A percentile compares a stretch with the other conserved stretches of the same genome.
phyloP scores from a whole-genome alignment of 805 yeast species.

The Ogataea trehaloabstinens region DNA sequence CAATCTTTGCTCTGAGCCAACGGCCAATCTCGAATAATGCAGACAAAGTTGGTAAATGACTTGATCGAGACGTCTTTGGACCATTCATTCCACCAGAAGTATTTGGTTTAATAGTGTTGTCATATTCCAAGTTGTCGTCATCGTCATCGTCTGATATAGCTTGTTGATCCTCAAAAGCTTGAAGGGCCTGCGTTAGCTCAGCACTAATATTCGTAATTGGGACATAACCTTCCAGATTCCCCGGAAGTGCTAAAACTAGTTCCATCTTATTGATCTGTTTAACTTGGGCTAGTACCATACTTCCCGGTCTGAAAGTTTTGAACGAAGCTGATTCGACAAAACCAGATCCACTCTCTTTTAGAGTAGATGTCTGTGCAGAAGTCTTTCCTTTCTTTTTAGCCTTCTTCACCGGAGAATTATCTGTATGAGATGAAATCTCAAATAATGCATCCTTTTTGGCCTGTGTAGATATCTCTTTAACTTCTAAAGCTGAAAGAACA shows the following conservation, averaged over 20 bases:
- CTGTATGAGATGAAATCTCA: constrained; percentile 28
- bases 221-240: constrained; percentile 74
- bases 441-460: constrained; percentile 86
- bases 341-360: constrained; percentile 30
- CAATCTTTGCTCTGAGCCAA: constrained; percentile 83
- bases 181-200: constrained; percentile 55
- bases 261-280: constrained; percentile 58
- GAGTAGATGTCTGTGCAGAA: constrained; percentile 26
- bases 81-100: constrained; percentile 12
- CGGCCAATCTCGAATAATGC: constrained; percentile 68
- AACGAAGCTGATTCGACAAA: constrained; percentile 61
- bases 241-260: constrained; percentile 70
- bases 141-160: constrained; percentile 34
- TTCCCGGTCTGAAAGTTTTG: constrained; percentile 66
- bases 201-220: constrained; percentile 72
- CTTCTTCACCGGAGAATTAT: constrained; percentile 10
- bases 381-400: constrained; percentile 30
- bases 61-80: constrained; percentile 53
- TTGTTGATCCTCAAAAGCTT: constrained; percentile 51
- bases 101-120: constrained; percentile 28
- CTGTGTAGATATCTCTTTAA: constrained; percentile 88
- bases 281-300: constrained; percentile 76
- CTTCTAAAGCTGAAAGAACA: constrained; percentile 82
- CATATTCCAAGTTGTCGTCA: constrained; percentile 26
- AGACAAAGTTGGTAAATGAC: constrained; percentile 57